Evolutionary conservation across 805 yeast species (phyloP).

Genomic region (Clavispora santaluciae): DNA sequence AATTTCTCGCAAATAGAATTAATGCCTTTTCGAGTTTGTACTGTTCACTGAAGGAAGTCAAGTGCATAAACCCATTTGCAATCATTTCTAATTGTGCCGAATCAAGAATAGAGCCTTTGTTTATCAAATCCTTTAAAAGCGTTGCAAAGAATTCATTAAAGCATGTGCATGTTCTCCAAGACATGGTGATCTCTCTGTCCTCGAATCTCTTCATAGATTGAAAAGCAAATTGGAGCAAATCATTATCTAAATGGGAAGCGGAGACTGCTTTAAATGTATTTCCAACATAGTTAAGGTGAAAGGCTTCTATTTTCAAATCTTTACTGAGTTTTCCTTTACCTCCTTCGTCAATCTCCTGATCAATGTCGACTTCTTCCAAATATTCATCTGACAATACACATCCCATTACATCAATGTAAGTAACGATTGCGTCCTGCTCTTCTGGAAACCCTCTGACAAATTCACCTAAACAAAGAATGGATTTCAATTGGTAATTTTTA

Average conservation of each 20-base stretch:
- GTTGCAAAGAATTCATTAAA: constrained; percentile 37
- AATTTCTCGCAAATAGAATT: constrained; percentile 40
- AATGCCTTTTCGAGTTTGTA: constrained; percentile 20
- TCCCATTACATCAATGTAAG: constrained; percentile 34
- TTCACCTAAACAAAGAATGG: constrained; percentile 49
- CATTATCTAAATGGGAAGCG: constrained; percentile 8
- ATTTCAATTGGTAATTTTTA: constrained; percentile 54
- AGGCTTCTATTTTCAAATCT: constrained; percentile 39
- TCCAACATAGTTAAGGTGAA: constrained; percentile 34
- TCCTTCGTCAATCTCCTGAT: constrained; percentile 32
- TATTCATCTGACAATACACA: constrained; percentile 34
- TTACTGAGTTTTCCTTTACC: constrained; percentile 23
- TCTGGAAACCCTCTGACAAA: constrained; percentile 38
- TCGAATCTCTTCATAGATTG: constrained; percentile 19
- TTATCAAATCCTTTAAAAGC: constrained; percentile 1
- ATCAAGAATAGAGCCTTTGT: not conserved
- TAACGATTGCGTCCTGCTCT: constrained; percentile 31
- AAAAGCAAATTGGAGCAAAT: constrained; percentile 25
- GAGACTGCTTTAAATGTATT: constrained; percentile 15
- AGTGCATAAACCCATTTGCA: constrained; percentile 11
- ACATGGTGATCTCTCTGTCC: constrained; percentile 26
- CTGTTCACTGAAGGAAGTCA: constrained; percentile 13
- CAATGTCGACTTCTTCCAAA: constrained; percentile 27
- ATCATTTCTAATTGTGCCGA: constrained; percentile 2
- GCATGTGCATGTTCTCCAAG: constrained; percentile 60